A percentile compares a stretch with the other conserved stretches of the same genome.
Conservation (phyloP, 768 basidiomycete genomes). For the Lactifluus volemus region DNA sequence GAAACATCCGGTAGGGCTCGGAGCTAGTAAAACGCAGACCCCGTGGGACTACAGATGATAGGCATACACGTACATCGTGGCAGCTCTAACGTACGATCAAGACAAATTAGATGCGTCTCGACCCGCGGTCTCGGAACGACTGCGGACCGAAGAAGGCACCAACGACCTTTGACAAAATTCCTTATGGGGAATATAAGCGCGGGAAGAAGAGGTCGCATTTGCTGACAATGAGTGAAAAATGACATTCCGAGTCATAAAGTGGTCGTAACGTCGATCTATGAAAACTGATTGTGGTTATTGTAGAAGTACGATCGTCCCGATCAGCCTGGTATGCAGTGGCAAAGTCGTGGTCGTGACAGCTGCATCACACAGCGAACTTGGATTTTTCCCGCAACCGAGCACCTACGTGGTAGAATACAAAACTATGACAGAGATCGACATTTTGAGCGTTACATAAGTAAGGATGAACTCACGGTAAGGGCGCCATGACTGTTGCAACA, state of each 20-base stretch:
- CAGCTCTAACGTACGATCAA: not conserved
- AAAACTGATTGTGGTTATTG: too few species aligned
- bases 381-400: slow-evolving; percentile 1
- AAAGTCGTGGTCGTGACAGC: not conserved
- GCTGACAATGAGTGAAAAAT: too few species aligned
- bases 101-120: not conserved
- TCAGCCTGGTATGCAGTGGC: too few species aligned
- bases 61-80: not conserved
- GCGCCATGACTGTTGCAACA: slow-evolving; percentile 30
- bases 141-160: not conserved
- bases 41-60: not conserved
- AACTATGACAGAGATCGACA: not conserved
- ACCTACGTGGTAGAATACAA: not conserved
- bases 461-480: slow-evolving; percentile 39
- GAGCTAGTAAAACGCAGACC: not conserved
- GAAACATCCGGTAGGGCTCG: not conserved
- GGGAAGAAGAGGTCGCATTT: not conserved
- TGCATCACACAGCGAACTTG: not conserved
- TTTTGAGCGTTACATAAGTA: too few species aligned
- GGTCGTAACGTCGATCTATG: too few species aligned
- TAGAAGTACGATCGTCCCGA: too few species aligned
- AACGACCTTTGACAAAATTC: not conserved
- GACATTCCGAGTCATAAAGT: too few species aligned
- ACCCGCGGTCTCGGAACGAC: not conserved
- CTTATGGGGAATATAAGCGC: not conserved